Base-by-base conservation (phyloP, 495 filamentous ascomycete genomes). In the Friedmanniomyces simplex region DNA sequence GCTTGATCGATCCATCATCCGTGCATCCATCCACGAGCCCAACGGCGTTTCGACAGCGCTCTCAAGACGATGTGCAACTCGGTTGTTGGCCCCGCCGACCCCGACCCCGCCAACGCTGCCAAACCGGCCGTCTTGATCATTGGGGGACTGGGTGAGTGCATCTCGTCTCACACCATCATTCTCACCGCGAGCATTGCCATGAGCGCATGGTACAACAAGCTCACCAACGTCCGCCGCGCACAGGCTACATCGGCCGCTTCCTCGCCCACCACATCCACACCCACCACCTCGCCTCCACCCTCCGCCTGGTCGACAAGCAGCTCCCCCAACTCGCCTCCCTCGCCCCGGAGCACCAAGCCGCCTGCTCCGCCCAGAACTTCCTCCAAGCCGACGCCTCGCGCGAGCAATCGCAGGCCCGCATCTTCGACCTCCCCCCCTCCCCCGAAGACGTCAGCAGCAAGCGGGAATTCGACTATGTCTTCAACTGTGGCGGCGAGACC, bases 401-500 rank as follows among this genome's bases (percentile, higher is more conserved):
- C 52, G 52, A 71, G 82, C 82, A 84, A 67, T 82, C 82, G 48
- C 74, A 93, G 30, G 73, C 79, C 21, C 79, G 87, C 64, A 90
- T 95, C 69, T 95, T 95, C 76, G 87, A 91, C 70, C 85, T 88
- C 55, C 68, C 82, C 52, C 79, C 87, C 65, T 88, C 86, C 59
- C 57, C 61, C 7, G 56, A 50, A n/a, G n/a, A n/a, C n/a, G n/a
- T n/a, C 22, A 60, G 60, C 30, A 26, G 13, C 2, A 53, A 50
- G 25, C 82, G 86, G 64, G 77, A 88, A 65, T 97, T 88, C 78
- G 91, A 96, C 75, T 96, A 91, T 67, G 89, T 99, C 65, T 94
- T 99, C 79, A 99, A 99, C 75, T 97, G 93, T 73, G 94, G 91
- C 66, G 94, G 93, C 60, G 94, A 99, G 73, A 95, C 91, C 48